A percentile compares a stretch with the other conserved stretches of the same genome.
phyloP scores from a whole-genome alignment of 768 basidiomycete genomes.

The Tremella mesenterica region DNA sequence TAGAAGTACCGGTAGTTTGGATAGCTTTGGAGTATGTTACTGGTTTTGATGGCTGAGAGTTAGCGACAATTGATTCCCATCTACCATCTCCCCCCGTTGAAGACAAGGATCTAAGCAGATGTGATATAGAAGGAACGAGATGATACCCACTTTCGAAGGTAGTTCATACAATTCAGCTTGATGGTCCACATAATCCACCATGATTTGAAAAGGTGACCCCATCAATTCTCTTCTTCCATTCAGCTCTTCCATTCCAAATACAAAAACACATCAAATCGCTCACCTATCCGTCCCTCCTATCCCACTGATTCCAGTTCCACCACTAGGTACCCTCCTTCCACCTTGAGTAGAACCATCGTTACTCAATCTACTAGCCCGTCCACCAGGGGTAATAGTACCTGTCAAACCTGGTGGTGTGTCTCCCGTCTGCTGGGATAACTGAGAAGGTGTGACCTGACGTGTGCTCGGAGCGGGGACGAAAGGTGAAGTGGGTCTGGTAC shows the following conservation, averaged over 20 bases:
- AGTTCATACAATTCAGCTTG: constrained; percentile 85
- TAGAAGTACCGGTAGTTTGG: constrained; percentile 31
- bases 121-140: no score
- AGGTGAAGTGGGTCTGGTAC: constrained; percentile 17
- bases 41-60: constrained; percentile 12
- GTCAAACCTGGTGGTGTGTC: constrained; percentile 12
- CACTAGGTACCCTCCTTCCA: constrained; percentile 4
- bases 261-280: not conserved
- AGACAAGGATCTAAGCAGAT: constrained; percentile 3
- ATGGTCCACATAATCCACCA: constrained; percentile 75
- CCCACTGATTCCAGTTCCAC: constrained; percentile 1
- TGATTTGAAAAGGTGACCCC: constrained; percentile 45
- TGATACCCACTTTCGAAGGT: constrained; percentile 61
- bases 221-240: constrained; percentile 9
- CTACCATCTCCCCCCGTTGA: constrained; percentile 1
- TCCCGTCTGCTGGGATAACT: constrained; percentile 27
- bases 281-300: constrained; percentile 17
- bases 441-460: constrained; percentile 4
- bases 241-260: not conserved
- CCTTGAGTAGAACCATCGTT: constrained; percentile 13
- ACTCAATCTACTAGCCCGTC: constrained; percentile 23
- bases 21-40: constrained; percentile 44
- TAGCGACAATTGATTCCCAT: not conserved
- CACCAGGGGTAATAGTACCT: constrained; percentile 24
- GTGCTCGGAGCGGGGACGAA: constrained; percentile 12